phyloP scores from a whole-genome alignment of 192 early-diverging fungal species.

The Kappamyces sp. region DNA sequence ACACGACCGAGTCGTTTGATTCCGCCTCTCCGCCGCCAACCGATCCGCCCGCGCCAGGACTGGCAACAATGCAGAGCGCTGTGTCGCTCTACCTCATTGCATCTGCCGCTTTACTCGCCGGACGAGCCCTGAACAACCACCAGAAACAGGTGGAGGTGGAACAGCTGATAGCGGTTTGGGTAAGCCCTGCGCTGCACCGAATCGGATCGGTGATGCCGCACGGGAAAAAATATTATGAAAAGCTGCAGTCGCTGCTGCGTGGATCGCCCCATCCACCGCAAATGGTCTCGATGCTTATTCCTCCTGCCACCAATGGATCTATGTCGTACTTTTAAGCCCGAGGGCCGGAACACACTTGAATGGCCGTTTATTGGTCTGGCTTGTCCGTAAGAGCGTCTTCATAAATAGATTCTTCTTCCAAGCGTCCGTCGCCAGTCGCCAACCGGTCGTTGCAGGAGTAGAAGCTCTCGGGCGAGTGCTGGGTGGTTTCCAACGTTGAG shows the following conservation, averaged over 20 bases:
- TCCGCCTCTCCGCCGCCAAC: neutral
- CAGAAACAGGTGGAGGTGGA: conserved; percentile 1
- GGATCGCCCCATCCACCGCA: too few relatives aligned
- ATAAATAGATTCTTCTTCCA: too few relatives aligned
- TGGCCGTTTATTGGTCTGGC: too few relatives aligned
- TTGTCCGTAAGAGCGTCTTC: too few relatives aligned
- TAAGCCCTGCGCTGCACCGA: conserved; percentile 4
- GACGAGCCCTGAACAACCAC: neutral
- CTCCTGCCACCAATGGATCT: too few relatives aligned
- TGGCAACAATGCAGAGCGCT: conserved; percentile 5
- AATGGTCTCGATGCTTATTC: too few relatives aligned
- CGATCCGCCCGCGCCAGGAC: conserved; percentile 3
- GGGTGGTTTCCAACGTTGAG: too few relatives aligned
- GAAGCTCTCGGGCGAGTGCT: too few relatives aligned
- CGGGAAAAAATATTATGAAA: conserved; percentile 5
- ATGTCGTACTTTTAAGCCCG: too few relatives aligned
- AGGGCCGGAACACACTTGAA: too few relatives aligned
- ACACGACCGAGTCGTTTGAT: conserved; percentile 7
- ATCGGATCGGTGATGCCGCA: conserved; percentile 6
- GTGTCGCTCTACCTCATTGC: conserved; percentile 10
- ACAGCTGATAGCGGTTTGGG: conserved; percentile 7
- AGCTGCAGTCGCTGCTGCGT: neutral
- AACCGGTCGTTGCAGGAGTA: too few relatives aligned
- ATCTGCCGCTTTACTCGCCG: neutral
- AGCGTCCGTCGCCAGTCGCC: too few relatives aligned